Percentiles rank a stretch among this genome's conserved stretches.
Conservation (phyloP, 345 rosid species). For the Trapa incisa region DNA sequence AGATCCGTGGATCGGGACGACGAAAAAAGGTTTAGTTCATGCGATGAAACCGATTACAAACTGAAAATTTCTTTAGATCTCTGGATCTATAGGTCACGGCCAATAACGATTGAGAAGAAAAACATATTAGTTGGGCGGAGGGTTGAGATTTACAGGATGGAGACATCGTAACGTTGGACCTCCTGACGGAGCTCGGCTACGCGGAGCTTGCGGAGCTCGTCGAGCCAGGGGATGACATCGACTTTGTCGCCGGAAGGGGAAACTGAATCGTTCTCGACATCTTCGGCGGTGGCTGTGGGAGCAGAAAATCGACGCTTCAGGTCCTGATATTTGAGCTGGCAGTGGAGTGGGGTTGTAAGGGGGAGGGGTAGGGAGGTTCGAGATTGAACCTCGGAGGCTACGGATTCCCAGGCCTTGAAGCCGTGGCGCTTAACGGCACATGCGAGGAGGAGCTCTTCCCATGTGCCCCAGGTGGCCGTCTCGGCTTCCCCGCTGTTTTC, state of each 20-base stretch:
- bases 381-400: conserved; percentile 57
- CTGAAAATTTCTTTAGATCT: neutral
- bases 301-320: conserved; percentile 45
- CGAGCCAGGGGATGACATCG: conserved; percentile 44
- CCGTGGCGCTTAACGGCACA: conserved; percentile 84
- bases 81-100: neutral
- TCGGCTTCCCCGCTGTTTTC: conserved; percentile 3
- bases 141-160: conserved; percentile 38
- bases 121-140: neutral
- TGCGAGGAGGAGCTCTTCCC: conserved; percentile 72
- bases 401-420: conserved; percentile 56
- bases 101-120: neutral
- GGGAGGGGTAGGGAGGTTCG: conserved; percentile 30
- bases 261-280: conserved; percentile 1
- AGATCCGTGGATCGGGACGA: conserved; percentile 3
- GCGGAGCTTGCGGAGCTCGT: conserved; percentile 52
- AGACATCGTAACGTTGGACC: conserved; percentile 52
- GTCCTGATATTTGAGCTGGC: conserved; percentile 49
- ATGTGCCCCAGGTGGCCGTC: conserved; percentile 51
- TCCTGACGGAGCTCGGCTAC: conserved; percentile 70
- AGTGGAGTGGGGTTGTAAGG: conserved; percentile 31
- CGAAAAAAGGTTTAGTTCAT: neutral
- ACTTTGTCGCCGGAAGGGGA: conserved; percentile 11
- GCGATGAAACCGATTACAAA: neutral
- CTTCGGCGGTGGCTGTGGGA: neutral